Percentiles rank a stretch among this genome's conserved stretches.
phyloP scores from a whole-genome alignment of 352 stramenopile genomes.

The Phytopythium chamaehyphon region DNA sequence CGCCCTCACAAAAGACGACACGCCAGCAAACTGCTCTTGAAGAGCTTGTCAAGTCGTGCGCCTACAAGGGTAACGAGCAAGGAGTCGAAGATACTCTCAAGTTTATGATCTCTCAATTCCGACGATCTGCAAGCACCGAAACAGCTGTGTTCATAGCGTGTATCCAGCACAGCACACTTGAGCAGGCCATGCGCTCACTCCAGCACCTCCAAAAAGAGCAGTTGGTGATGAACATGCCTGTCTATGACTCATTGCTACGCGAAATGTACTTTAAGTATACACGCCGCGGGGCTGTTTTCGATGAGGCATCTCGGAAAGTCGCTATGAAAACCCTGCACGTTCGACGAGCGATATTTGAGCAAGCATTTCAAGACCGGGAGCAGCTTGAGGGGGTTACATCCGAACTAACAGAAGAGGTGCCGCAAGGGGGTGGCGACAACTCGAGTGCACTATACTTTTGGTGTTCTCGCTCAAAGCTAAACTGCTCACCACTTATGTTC shows the following conservation, averaged over 20 bases:
- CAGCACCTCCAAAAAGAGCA: slow-evolving; percentile 37
- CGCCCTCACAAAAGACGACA: slow-evolving; percentile 4
- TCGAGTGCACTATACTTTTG: slow-evolving; percentile 41
- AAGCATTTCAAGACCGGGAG: slow-evolving; percentile 39
- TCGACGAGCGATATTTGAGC: slow-evolving; percentile 54
- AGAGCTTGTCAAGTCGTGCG: slow-evolving; percentile 66
- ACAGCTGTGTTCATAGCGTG: slow-evolving; percentile 63
- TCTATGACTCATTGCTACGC: slow-evolving; percentile 66
- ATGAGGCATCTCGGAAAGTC: slow-evolving; percentile 51
- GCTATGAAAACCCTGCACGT: slow-evolving; percentile 56
- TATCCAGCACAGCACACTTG: slow-evolving; percentile 35
- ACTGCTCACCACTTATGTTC: slow-evolving; percentile 63
- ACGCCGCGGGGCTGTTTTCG: slow-evolving; percentile 44
- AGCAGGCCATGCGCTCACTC: slow-evolving; percentile 33
- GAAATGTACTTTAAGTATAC: slow-evolving; percentile 83
- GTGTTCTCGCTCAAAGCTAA: slow-evolving; percentile 32
- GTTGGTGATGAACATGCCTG: slow-evolving; percentile 47
- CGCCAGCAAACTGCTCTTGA: slow-evolving; percentile 51
- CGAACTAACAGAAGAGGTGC: neutral
- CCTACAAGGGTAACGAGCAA: slow-evolving; percentile 54
- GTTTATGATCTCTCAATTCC: slow-evolving; percentile 32
- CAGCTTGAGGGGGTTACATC: slow-evolving; percentile 16
- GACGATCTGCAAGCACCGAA: slow-evolving; percentile 50
- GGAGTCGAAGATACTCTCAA: slow-evolving; percentile 51
- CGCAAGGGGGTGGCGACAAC: slow-evolving; percentile 8